Conservation (phyloP, 2,329 filamentous ascomycete genomes). For the Sporothrix brunneoviolacea region DNA sequence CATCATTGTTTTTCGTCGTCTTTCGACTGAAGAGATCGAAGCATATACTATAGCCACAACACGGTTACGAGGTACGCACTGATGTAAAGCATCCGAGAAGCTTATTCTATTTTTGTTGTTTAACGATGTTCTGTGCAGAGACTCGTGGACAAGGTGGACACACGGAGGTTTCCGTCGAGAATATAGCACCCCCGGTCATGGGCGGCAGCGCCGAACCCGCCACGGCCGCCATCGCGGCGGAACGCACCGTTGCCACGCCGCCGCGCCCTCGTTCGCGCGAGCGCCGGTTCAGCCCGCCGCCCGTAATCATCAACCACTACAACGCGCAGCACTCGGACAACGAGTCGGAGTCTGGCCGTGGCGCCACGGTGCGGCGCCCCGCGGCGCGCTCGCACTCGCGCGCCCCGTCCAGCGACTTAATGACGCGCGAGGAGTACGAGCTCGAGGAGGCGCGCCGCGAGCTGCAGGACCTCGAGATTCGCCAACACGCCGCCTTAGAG, state of each 20-base stretch:
- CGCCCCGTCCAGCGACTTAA: constrained; percentile 22
- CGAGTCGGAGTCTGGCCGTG: constrained; percentile 25
- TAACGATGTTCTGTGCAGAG: no score
- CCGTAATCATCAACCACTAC: constrained; percentile 53
- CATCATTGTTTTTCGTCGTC: no score
- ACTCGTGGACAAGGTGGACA: no score
- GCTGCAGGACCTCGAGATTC: constrained; percentile 40
- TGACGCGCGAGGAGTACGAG: constrained; percentile 38
- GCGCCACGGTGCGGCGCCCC: constrained; percentile 24
- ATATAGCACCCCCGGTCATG: no score
- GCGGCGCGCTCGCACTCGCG: constrained; percentile 20
- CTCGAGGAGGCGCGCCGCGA: constrained; percentile 32
- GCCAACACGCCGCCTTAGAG: constrained; percentile 35
- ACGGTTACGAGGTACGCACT: no score
- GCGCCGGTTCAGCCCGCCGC: constrained; percentile 39
- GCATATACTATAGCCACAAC: no score
- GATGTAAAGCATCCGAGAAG: no score
- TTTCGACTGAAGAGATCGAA: no score
- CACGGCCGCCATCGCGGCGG: no score
- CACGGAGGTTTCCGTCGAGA: no score
- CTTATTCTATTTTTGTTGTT: no score
- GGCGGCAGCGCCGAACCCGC: no score
- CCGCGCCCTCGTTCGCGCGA: constrained; percentile 40
- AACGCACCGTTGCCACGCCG: constrained; percentile 41
- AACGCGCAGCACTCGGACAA: constrained; percentile 37